Evolutionary conservation across 192 early-diverging fungal species (phyloP).

Genomic region (Podila epicladia): DNA sequence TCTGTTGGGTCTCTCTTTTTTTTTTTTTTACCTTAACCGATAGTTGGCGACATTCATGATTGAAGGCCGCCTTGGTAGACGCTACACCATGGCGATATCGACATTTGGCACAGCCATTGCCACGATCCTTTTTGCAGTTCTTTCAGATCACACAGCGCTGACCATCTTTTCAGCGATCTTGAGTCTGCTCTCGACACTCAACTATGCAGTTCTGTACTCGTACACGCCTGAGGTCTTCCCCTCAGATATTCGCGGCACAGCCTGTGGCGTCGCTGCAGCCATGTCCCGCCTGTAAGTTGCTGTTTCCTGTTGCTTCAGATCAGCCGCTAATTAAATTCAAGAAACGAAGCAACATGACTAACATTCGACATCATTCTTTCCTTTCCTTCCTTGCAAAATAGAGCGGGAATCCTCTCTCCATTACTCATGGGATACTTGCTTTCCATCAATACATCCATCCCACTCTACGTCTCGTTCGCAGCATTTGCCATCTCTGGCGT

Average conservation of each 20-base stretch:
- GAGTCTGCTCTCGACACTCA: constrained; percentile 73
- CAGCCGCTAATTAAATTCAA: not conserved
- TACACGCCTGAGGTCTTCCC: constrained; percentile 92
- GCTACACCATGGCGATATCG: constrained; percentile 82
- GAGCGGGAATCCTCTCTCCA: constrained; percentile 78
- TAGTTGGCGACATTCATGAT: constrained; percentile 69
- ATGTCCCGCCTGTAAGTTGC: constrained; percentile 68
- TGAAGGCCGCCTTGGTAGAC: constrained; percentile 77
- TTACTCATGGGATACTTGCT: constrained; percentile 75
- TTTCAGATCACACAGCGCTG: constrained; percentile 63
- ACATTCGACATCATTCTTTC: not conserved
- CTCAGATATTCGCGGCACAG: constrained; percentile 79
- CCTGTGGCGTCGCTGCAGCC: constrained; percentile 80
- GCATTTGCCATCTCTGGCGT: constrained; percentile 65
- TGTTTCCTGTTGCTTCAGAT: not conserved
- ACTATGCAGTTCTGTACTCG: constrained; percentile 87
- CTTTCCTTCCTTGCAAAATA: constrained; percentile 1
- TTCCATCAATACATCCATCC: constrained; percentile 62
- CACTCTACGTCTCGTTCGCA: constrained; percentile 72
- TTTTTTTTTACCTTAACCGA: not conserved
- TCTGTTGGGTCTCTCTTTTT: too few relatives aligned
- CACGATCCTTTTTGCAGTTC: constrained; percentile 73
- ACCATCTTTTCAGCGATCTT: constrained; percentile 69
- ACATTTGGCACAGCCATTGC: constrained; percentile 76
- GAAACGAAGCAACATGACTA: too few relatives aligned